Base-by-base conservation (phyloP, 2,329 filamentous ascomycete genomes). In the Apiospora marii region DNA sequence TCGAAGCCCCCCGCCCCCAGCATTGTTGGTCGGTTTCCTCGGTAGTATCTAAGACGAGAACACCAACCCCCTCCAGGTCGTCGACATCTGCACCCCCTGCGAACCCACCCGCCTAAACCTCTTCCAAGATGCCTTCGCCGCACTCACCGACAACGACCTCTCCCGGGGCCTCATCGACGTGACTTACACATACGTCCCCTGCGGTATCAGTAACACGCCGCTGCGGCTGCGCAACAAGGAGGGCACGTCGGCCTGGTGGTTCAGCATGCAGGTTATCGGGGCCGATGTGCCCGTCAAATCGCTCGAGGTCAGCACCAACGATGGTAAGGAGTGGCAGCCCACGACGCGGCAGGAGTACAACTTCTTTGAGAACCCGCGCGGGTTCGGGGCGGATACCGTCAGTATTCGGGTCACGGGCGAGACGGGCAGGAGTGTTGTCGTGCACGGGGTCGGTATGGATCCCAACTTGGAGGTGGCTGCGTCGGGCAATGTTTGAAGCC, bases 211-310 rank as follows among this genome's bases (percentile, higher is more conserved):
- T 78, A 79, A 80, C 3, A 79, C 81, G 5, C 83, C 85, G 3
- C 78, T 86, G 7, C 74, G 80, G 22, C 80, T 86, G 12, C 82
- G 82, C 76, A 85, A 83, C 80, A 86, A 86, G 79, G 79, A 78
- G 24, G 85, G 85, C 12, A 83, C 83, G 7, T 85, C 83, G 6
- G 70, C 76, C 24, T 81, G 82, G 77, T 87, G 82, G 84, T 81
- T 82, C 77, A 85, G 84, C 68, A 90, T 91, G 85, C 91, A 93
- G 79, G 90, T 92, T 58, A 84, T 91, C 76, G 92, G 92, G 80
- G 82, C 88, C 77, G 91, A 91, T 78, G 84, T 88, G 73, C 84
- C 85, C 19, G 85, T 92, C 58, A 76, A 83, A 70, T 85, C 82
- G 74, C 84, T 92, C 34, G 89, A 92, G 75, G 90, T 92, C 73